These are phyloP conservation scores for Hymenoscyphus albidus DNA, from an alignment of 2,329 filamentous ascomycete genomes.

Conservation along the genomic window DNA sequence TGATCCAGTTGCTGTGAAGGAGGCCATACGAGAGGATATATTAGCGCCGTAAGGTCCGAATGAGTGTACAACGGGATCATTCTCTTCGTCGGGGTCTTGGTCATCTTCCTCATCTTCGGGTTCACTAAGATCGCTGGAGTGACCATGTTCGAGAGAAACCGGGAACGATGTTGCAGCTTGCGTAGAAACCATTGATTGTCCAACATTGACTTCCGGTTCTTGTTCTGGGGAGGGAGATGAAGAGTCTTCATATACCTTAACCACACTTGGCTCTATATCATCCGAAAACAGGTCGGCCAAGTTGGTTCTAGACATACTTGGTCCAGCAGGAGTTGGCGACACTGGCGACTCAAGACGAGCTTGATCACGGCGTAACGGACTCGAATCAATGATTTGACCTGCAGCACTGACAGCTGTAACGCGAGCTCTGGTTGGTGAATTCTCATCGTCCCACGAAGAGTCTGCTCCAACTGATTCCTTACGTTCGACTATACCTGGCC, in stretches of 20 bases:
- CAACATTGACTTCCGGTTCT: slow-evolving; percentile 15
- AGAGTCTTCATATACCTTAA: slow-evolving; percentile 72
- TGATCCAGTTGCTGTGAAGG: slow-evolving; percentile 63
- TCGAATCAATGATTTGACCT: slow-evolving; percentile 50
- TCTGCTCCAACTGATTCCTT: slow-evolving; percentile 45
- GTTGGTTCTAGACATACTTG: slow-evolving; percentile 18
- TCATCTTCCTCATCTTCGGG: slow-evolving; percentile 46
- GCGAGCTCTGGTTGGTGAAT: slow-evolving; percentile 47
- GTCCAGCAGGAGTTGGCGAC: slow-evolving; percentile 58
- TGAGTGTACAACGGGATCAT: slow-evolving; percentile 87
- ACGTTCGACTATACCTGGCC: slow-evolving; percentile 61
- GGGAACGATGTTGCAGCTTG: slow-evolving; percentile 28
- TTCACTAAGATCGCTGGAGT: slow-evolving; percentile 54
- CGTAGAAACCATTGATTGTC: slow-evolving; percentile 27
- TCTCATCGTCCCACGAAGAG: slow-evolving; percentile 63
- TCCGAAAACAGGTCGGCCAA: slow-evolving; percentile 37
- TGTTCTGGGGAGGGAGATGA: slow-evolving; percentile 50
- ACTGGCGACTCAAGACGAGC: slow-evolving; percentile 66
- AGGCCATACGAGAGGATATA: slow-evolving; percentile 75
- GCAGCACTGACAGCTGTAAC: slow-evolving; percentile 35
- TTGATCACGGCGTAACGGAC: slow-evolving; percentile 52
- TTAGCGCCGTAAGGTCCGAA: slow-evolving; percentile 89
- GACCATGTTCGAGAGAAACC: slow-evolving; percentile 22
- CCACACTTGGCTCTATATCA: slow-evolving; percentile 44
- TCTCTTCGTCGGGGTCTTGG: slow-evolving; percentile 84